Evolutionary conservation across 192 early-diverging fungal genomes (phyloP).

Genomic region (Coemansia nantahalensis): DNA sequence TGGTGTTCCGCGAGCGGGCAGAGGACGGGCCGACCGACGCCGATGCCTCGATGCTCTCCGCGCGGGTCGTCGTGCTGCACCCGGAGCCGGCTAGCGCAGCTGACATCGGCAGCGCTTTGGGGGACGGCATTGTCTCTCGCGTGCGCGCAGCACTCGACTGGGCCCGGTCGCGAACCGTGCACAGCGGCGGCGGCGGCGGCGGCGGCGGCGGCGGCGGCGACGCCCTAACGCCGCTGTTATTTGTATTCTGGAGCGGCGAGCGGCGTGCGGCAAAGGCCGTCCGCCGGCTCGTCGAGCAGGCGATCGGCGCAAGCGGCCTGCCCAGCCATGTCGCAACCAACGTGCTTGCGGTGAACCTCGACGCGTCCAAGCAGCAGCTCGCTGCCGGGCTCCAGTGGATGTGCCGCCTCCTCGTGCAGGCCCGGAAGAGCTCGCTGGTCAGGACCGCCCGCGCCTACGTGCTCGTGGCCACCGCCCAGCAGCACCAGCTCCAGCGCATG

Average conservation of each 20-base stretch:
- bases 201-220: too few species aligned
- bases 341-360: slow-evolving; percentile 21
- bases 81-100: slow-evolving; percentile 13
- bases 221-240: slow-evolving; percentile 11
- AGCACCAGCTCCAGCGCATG: slow-evolving; percentile 25
- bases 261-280: slow-evolving; percentile 6
- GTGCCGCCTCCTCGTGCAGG: slow-evolving; percentile 17
- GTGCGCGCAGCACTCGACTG: slow-evolving; percentile 2
- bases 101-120: slow-evolving; percentile 12
- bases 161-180: not conserved
- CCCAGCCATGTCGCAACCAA: slow-evolving; percentile 11
- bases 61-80: slow-evolving; percentile 22
- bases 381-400: slow-evolving; percentile 30
- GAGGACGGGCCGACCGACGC: not conserved
- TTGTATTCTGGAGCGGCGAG: slow-evolving; percentile 39
- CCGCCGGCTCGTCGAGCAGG: slow-evolving; percentile 18
- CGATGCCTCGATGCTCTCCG: not conserved
- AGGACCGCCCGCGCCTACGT: slow-evolving; percentile 16
- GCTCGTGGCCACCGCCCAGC: slow-evolving; percentile 6
- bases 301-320: slow-evolving; percentile 1
- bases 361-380: slow-evolving; percentile 34
- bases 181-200: too few species aligned
- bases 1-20: slow-evolving; percentile 16
- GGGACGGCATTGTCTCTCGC: slow-evolving; percentile 6
- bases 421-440: slow-evolving; percentile 12